Evolutionary conservation across 164 flowering plant species (phyloP).

Genomic region (Macadamia tetraphylla): DNA sequence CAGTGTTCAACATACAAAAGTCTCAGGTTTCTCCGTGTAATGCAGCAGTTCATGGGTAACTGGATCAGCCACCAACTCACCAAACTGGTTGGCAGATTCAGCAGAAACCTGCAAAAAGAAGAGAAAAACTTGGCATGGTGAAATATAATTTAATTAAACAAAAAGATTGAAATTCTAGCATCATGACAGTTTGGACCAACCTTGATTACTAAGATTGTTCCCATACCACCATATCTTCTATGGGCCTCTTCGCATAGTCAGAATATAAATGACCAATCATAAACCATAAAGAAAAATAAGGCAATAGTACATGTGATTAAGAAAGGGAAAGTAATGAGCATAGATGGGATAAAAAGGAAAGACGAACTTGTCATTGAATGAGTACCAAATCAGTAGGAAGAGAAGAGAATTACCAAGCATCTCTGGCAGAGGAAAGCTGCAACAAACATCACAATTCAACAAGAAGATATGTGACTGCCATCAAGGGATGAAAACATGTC

Average conservation of each 20-base stretch:
- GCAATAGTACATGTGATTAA: not conserved
- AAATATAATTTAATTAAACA: not conserved
- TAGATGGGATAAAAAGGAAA: not conserved
- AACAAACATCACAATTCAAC: constrained; percentile 95
- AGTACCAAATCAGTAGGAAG: not conserved
- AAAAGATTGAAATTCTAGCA: not conserved
- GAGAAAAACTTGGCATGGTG: constrained; percentile 1
- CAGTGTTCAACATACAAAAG: constrained; percentile 63
- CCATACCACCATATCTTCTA: constrained; percentile 84
- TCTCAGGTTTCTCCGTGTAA: constrained; percentile 97
- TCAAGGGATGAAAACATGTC: not conserved
- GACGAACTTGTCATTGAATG: not conserved
- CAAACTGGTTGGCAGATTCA: constrained; percentile 92
- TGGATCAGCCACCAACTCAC: constrained; percentile 94
- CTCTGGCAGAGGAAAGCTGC: constrained; percentile 87
- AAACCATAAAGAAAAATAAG: not conserved
- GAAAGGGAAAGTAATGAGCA: not conserved
- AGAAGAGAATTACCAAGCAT: constrained; percentile 69
- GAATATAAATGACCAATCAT: not conserved
- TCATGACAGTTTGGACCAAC: constrained; percentile 31
- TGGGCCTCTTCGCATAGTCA: constrained; percentile 63
- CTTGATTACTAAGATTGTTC: constrained; percentile 88
- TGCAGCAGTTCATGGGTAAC: constrained; percentile 82
- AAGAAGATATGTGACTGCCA: constrained; percentile 85
- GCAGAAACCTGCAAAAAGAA: constrained; percentile 67